Conservation (phyloP, 306 rosid genomes). For the Casuarina equisetifolia region DNA sequence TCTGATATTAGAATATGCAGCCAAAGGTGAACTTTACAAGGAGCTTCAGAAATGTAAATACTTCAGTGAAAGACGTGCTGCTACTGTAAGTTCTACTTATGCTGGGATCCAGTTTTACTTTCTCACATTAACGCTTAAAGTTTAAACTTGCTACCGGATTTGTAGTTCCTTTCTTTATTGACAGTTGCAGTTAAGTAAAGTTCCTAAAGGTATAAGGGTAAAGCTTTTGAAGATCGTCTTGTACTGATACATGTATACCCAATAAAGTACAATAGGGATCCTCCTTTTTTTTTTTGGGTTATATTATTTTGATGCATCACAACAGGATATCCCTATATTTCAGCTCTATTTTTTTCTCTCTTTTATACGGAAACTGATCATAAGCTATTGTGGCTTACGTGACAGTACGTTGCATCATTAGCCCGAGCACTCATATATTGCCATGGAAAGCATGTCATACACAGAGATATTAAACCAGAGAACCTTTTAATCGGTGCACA, state of each 20-base stretch:
- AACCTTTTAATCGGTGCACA: slow-evolving; percentile 93
- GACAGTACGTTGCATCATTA: slow-evolving; percentile 90
- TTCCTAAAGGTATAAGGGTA: background rate
- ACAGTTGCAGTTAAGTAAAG: background rate
- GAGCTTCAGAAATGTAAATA: slow-evolving; percentile 93
- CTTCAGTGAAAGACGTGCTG: slow-evolving; percentile 98
- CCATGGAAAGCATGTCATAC: slow-evolving; percentile 99
- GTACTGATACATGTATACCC: background rate
- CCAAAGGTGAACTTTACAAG: slow-evolving; percentile 98
- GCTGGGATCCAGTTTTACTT: background rate
- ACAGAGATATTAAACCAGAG: slow-evolving; percentile 96
- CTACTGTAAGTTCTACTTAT: slow-evolving; percentile 68
- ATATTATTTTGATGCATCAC: background rate
- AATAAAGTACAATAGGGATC: background rate
- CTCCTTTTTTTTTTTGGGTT: background rate
- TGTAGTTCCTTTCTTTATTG: background rate
- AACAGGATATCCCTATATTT: too few species aligned
- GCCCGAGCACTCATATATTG: slow-evolving; percentile 98
- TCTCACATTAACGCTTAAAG: background rate
- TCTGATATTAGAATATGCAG: slow-evolving; percentile 91
- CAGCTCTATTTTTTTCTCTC: too few species aligned
- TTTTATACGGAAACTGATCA: background rate
- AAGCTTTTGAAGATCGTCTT: background rate
- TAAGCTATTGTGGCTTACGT: slow-evolving; percentile 23
- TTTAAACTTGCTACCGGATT: background rate